Evolutionary conservation across 352 stramenopile genomes (phyloP), one percentile per base, ranked within the genome.

Genomic region (Halophytophthora batemanensis): DNA sequence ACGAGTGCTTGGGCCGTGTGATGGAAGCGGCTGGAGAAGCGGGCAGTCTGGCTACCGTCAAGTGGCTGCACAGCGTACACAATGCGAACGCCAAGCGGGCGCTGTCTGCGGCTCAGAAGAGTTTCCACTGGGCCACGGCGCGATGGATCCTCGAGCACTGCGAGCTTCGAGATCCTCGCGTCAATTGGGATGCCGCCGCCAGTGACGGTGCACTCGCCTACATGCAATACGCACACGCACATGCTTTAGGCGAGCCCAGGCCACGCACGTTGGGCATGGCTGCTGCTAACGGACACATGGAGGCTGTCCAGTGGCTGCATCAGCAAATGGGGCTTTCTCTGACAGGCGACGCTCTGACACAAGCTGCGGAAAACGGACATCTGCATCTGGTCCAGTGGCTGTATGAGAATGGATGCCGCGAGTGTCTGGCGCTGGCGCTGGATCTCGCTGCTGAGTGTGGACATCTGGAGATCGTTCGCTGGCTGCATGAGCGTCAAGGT

Each of bases 311-410:
- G 41, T 64, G 54, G 54, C 35, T 64, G 15, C 33, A 63, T 22
- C 31, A 4, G 11, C 22, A 68, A 5, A 39, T n/a, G 14, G 18
- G 17, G 1, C 13, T 57, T 1, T 18, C 12, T 2, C 11, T 57
- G n/a, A 53, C 45, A 1, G 23, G 25, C 12, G 35, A 44, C 11
- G 37, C 35, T 13, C 55, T 59, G 21, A 36, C 29, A 38, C 31
- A 53, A 5, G 53, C 59, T 0, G 48, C 44, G 1, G 11, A 42
- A 13, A 38, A 59, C 42, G 44, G 47, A 0, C 44, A 59, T 31
- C 42, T 45, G 40, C 19, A 49, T 0, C 37, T 62, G 7, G 42
- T 64, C n/a, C 37, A 61, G 25, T 71, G 62, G 61, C 57, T 67
- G 28, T 49, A 65, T 15, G 46, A 46, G 3, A 23, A 37, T 28